Conservation (phyloP, 2,329 filamentous ascomycete genomes). For the Kalmusia sp. region DNA sequence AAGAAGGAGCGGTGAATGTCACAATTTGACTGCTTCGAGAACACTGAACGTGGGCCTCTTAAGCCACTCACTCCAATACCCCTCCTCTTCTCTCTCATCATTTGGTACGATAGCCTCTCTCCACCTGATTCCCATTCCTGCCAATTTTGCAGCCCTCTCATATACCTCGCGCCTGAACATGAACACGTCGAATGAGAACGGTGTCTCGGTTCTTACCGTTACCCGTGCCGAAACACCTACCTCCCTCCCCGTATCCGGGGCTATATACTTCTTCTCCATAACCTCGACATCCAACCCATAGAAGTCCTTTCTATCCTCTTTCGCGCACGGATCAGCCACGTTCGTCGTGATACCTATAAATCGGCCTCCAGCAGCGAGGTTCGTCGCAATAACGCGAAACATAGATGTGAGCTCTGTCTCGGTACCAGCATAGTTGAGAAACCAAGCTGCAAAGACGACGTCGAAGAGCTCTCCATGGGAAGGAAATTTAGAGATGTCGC, state of each 20-base stretch:
- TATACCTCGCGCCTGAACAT: slow-evolving; percentile 34
- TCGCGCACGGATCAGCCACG: slow-evolving; percentile 23
- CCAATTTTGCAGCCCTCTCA: slow-evolving; percentile 31
- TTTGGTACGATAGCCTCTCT: slow-evolving; percentile 27
- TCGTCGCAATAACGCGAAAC: slow-evolving; percentile 29
- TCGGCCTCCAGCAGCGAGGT: slow-evolving; percentile 19
- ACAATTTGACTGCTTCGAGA: slow-evolving; percentile 26
- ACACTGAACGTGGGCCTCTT: slow-evolving; percentile 32
- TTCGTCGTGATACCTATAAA: slow-evolving; percentile 38
- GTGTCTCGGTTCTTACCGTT: slow-evolving; percentile 18
- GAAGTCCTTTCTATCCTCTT: slow-evolving; percentile 23
- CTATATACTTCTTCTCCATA: slow-evolving; percentile 26
- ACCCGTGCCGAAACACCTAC: slow-evolving; percentile 33
- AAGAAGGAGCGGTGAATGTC: too few relatives aligned
- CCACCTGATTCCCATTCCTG: slow-evolving; percentile 31
- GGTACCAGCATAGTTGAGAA: slow-evolving; percentile 39
- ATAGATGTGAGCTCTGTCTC: slow-evolving; percentile 27
- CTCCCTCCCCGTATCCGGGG: slow-evolving; percentile 17
- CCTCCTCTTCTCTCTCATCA: slow-evolving; percentile 29
- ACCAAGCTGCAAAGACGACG: slow-evolving; percentile 40
- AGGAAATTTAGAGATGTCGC: slow-evolving; percentile 15
- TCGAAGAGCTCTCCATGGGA: slow-evolving; percentile 18
- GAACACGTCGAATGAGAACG: slow-evolving; percentile 34
- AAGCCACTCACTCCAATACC: slow-evolving; percentile 31
- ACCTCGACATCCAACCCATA: slow-evolving; percentile 33